Conservation (phyloP, 1,139 yeast species). For the Geotrichum fermentans region DNA sequence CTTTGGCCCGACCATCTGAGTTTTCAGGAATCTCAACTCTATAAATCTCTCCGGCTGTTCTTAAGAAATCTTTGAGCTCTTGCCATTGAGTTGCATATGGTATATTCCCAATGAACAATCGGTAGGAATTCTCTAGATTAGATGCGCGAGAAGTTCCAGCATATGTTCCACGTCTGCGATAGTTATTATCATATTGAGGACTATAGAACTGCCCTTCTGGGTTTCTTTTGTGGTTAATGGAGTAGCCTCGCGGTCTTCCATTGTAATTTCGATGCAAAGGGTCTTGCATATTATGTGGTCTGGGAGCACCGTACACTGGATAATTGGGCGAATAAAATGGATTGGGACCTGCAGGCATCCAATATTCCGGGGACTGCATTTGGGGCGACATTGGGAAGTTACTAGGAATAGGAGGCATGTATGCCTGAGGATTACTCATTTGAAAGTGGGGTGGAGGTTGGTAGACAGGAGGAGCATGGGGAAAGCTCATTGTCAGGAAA, state of each 20-base stretch:
- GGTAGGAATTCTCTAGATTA: background rate
- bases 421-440: background rate
- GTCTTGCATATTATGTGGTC: background rate
- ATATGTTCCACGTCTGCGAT: constrained; percentile 4
- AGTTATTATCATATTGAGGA: constrained; percentile 1
- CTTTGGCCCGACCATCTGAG: constrained; percentile 45
- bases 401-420: background rate
- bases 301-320: background rate
- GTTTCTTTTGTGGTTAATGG: background rate
- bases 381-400: constrained; percentile 1
- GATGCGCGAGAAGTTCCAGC: background rate
- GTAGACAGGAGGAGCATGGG: background rate
- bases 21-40: constrained; percentile 53
- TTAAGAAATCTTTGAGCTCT: constrained; percentile 47
- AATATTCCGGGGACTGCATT: constrained; percentile 6
- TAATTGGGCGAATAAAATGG: constrained; percentile 2
- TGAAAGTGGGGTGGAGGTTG: background rate
- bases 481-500: background rate
- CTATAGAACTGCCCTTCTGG: background rate
- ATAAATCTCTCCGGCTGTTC: constrained; percentile 43
- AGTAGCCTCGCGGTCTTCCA: constrained; percentile 5
- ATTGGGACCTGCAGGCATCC: constrained; percentile 5
- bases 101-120: constrained; percentile 34
- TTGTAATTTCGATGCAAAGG: constrained; percentile 2
- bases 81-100: constrained; percentile 58